A percentile compares a stretch with the other conserved stretches of the same genome.
Conservation (phyloP, 306 rosid species). For the Coriaria nepalensis region DNA sequence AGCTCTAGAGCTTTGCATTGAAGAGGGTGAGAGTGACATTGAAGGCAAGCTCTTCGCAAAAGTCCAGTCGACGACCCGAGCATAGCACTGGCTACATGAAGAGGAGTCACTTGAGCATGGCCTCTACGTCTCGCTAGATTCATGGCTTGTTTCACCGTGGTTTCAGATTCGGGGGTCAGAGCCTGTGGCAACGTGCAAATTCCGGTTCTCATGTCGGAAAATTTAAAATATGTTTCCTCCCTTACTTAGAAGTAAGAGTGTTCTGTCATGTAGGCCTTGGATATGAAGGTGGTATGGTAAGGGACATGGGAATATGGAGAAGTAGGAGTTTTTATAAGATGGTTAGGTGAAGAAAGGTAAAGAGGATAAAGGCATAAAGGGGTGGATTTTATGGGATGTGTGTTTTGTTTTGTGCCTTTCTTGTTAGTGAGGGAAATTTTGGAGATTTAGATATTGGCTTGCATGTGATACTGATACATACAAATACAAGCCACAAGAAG, state of each 20-base stretch:
- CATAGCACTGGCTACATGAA: slow-evolving; percentile 86
- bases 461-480: slow-evolving; percentile 26
- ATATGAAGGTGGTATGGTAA: neutral
- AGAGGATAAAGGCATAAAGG: slow-evolving; percentile 1
- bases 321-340: slow-evolving; percentile 13
- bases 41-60: slow-evolving; percentile 64
- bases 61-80: slow-evolving; percentile 61
- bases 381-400: slow-evolving; percentile 28
- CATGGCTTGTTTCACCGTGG: slow-evolving; percentile 60
- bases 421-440: slow-evolving; percentile 87
- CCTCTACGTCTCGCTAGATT: slow-evolving; percentile 67
- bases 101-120: slow-evolving; percentile 91
- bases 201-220: slow-evolving; percentile 52
- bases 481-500: too few species aligned
- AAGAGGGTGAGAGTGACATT: slow-evolving; percentile 81
- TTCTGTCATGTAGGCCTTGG: neutral
- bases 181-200: slow-evolving; percentile 71
- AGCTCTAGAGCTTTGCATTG: slow-evolving; percentile 91
- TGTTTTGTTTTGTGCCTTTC: slow-evolving; percentile 75
- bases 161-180: slow-evolving; percentile 50
- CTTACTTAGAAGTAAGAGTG: neutral
- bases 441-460: slow-evolving; percentile 42
- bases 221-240: neutral
- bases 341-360: neutral
- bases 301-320: neutral